Percentiles rank a stretch among this genome's conserved stretches.
These are phyloP conservation scores for Aureobasidium sp. DNA, from an alignment of 2,329 filamentous ascomycete species.

Conservation along the genomic window DNA sequence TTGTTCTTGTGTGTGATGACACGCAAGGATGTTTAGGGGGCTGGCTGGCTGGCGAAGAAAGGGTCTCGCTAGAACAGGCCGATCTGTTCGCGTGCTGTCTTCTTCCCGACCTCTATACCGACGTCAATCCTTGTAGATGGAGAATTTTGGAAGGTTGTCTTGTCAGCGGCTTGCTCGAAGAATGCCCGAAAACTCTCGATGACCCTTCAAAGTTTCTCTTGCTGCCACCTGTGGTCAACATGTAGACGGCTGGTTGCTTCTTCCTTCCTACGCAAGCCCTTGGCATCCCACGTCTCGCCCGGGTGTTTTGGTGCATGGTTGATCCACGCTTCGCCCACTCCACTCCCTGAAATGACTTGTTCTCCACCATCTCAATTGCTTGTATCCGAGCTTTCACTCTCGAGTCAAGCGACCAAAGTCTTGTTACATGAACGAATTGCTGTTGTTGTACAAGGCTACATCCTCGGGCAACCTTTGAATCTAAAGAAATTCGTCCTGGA, in stretches of 20 bases:
- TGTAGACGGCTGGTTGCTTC: slow-evolving; percentile 2
- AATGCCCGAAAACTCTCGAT: background rate
- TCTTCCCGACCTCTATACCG: background rate
- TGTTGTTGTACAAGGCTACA: background rate
- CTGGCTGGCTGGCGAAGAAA: background rate
- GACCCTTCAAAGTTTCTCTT: background rate
- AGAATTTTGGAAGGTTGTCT: background rate
- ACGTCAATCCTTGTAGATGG: background rate
- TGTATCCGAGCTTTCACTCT: background rate
- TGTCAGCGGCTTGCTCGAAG: background rate
- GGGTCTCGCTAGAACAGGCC: background rate
- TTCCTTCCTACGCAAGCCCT: background rate
- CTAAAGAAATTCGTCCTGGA: background rate
- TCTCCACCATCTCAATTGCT: background rate
- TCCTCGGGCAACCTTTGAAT: background rate
- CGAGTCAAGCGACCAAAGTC: background rate
- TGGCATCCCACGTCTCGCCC: background rate
- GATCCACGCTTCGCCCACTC: background rate
- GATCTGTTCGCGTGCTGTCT: background rate
- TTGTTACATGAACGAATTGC: background rate
- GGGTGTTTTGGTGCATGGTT: background rate
- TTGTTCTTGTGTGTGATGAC: background rate
- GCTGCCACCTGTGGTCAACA: background rate
- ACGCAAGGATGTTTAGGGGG: slow-evolving; percentile 1
- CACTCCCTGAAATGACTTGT: background rate